phyloP scores from a whole-genome alignment of 139 green algal genomes.

The Tetratostichococcus sp. region DNA sequence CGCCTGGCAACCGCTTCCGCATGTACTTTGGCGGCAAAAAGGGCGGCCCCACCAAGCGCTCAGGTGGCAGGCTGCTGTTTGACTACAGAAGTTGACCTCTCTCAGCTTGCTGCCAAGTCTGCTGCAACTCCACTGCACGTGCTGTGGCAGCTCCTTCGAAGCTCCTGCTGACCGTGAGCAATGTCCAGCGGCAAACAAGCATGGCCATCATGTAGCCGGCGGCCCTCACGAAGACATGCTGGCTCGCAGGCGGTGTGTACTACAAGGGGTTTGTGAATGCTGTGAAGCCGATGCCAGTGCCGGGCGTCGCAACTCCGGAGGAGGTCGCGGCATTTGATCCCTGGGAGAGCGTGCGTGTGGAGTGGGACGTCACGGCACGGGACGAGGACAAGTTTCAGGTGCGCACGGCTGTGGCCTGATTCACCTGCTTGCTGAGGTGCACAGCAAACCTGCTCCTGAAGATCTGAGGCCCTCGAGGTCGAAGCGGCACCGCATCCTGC shows the following conservation, averaged over 20 bases:
- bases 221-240: too few species aligned
- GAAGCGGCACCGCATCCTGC: too few species aligned
- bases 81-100: too few species aligned
- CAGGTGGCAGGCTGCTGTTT: not conserved
- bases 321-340: conserved; percentile 58
- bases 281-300: conserved; percentile 14
- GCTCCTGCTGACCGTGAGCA: too few species aligned
- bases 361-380: conserved; percentile 49
- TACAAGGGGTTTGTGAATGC: conserved; percentile 61
- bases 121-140: too few species aligned
- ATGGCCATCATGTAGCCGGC: too few species aligned
- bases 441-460: too few species aligned
- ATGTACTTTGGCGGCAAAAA: conserved; percentile 71
- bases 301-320: conserved; percentile 1
- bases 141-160: too few species aligned
- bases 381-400: not conserved
- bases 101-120: too few species aligned
- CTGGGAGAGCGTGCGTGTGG: conserved; percentile 67
- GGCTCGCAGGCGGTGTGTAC: conserved; percentile 59
- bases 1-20: conserved; percentile 60
- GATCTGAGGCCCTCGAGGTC: too few species aligned
- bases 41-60: not conserved
- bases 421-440: too few species aligned
- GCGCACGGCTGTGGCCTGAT: conserved; percentile 3
- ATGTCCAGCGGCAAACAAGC: too few species aligned